Evolutionary conservation across 1,284 basidiomycete genomes (phyloP).

Genomic region (Trametes versicolor): DNA sequence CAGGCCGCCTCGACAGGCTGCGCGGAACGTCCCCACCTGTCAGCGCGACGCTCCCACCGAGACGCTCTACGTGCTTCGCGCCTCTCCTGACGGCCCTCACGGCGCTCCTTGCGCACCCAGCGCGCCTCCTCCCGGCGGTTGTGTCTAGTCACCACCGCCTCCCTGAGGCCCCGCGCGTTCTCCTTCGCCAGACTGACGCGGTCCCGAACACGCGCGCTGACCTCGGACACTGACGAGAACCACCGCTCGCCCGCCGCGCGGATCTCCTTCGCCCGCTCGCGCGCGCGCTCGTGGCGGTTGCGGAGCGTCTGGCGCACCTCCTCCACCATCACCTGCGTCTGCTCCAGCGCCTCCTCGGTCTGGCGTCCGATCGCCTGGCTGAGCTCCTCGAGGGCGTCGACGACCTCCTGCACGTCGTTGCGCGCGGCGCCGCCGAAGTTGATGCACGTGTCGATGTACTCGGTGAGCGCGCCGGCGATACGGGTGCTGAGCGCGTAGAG

Average conservation of each 20-base stretch:
- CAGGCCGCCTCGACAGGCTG: conserved; percentile 13
- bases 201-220: conserved; percentile 43
- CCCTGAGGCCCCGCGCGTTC: conserved; percentile 54
- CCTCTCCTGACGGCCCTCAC: conserved; percentile 14
- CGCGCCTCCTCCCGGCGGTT: conserved; percentile 28
- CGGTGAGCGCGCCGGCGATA: conserved; percentile 57
- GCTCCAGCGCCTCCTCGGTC: conserved; percentile 45
- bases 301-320: conserved; percentile 58
- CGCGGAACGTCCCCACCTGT: conserved; percentile 24
- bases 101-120: conserved; percentile 26
- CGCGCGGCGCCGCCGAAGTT: conserved; percentile 51
- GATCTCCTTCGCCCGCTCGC: conserved; percentile 64
- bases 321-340: conserved; percentile 57
- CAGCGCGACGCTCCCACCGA: conserved; percentile 18
- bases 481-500: conserved; percentile 53
- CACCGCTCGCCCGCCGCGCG: conserved; percentile 55
- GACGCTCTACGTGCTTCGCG: not conserved
- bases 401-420: conserved; percentile 64
- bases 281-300: conserved; percentile 64
- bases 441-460: conserved; percentile 59
- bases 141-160: conserved; percentile 43
- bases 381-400: conserved; percentile 70
- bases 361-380: conserved; percentile 56
- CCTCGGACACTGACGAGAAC: conserved; percentile 51
- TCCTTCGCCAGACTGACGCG: conserved; percentile 56